Base-by-base conservation (phyloP, 2,329 filamentous ascomycete genomes). In the Arachnopeziza araneosa region DNA sequence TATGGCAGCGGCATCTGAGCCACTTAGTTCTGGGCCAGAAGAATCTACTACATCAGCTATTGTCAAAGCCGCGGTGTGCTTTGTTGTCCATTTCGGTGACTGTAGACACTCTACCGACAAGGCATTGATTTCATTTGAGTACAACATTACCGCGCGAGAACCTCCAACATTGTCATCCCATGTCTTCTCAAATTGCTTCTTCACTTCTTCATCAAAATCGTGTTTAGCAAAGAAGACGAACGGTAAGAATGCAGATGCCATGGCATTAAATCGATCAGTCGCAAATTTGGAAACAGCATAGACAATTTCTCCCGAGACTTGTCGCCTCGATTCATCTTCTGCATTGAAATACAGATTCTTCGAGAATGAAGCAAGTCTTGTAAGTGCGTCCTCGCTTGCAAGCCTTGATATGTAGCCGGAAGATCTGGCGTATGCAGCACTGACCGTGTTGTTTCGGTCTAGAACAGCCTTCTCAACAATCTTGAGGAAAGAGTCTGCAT, bases 131-230 rank as follows among this genome's bases (percentile, higher is more conserved):
- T 99, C 95, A 48, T 81, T 81, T 7, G 96, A 81, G 71, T 96
- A 96, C 1, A 96, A 83, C 53, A 89, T 83, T 5, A 96, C 90
- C 0, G 90, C 88, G 30, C 93, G 85, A 32, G 83, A 86, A 52
- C 91, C 93, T 55, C 93, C 93, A 0, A 96, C 93, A 69, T 96
- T 93, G 67, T 96, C 90, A 54, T 84, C 83, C 95, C 95, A 99
- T 0, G 92, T 91, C 59, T 92, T 89, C 48, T 85, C 80, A 70
- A 96, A 96, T n/a, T 86, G 83, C 65, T 91, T 88, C 59, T 83
- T 82, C 2, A 93, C 90, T 66, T 91, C 88, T 56, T 89, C 87
- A 68, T 96, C 87, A 0, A 83, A 85, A 70, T 99, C 95, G 69
- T 96, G 89, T 69, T 91, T 90, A 1, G 86, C 91, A 26, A 98